Evolutionary conservation across 2,329 filamentous ascomycete species (phyloP).

Genomic region (Dryadomyces quercus-mongolicae): DNA sequence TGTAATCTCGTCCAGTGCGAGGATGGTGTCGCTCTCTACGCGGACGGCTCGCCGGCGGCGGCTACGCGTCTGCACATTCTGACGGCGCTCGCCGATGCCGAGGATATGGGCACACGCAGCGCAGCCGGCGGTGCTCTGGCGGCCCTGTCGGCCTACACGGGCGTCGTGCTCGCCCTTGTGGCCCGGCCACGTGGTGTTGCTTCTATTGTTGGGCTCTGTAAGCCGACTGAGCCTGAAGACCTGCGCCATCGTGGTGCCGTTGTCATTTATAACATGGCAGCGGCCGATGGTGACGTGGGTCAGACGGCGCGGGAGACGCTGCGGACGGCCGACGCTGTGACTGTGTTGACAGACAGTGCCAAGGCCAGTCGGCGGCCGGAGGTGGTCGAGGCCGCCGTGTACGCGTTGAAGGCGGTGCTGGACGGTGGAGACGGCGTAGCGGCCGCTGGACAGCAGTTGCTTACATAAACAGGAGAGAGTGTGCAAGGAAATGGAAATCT

Average conservation of each 20-base stretch:
- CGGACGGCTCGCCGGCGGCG: slow-evolving; percentile 40
- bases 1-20: slow-evolving; percentile 76
- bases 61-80: slow-evolving; percentile 69
- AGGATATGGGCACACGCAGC: slow-evolving; percentile 65
- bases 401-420: slow-evolving; percentile 58
- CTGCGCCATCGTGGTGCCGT: slow-evolving; percentile 64
- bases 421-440: slow-evolving; percentile 18
- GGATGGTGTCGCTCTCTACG: slow-evolving; percentile 56
- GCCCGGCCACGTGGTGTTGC: slow-evolving; percentile 59
- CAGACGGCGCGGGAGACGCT: slow-evolving; percentile 46
- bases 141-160: slow-evolving; percentile 67
- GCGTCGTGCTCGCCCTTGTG: slow-evolving; percentile 59
- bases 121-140: slow-evolving; percentile 85
- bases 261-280: slow-evolving; percentile 60
- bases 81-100: slow-evolving; percentile 75
- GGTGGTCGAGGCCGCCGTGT: slow-evolving; percentile 58
- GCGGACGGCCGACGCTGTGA: slow-evolving; percentile 49
- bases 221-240: slow-evolving; percentile 62
- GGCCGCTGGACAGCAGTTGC: neutral
- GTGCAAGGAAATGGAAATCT: neutral
- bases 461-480: neutral
- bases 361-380: slow-evolving; percentile 56
- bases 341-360: slow-evolving; percentile 56
- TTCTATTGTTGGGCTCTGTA: slow-evolving; percentile 69
- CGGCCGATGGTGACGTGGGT: slow-evolving; percentile 53